Conservation (phyloP, 768 basidiomycete species). For the Phanerochaete sordida region DNA sequence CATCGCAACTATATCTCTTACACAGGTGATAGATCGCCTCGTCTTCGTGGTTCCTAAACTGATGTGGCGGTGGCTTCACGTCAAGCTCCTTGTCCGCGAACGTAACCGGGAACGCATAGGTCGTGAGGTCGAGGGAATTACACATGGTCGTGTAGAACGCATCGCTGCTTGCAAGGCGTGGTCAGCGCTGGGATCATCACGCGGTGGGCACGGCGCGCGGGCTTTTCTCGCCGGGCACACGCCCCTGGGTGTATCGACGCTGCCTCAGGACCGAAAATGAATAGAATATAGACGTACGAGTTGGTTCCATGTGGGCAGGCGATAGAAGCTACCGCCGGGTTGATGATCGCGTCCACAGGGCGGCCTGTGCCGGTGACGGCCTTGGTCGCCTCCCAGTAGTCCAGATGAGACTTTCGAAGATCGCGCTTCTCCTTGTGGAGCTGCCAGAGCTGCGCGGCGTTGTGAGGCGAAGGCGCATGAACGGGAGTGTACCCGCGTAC, state of each 20-base stretch:
- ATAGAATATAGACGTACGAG: constrained; percentile 25
- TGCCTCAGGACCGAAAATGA: background rate
- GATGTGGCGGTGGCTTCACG: constrained; percentile 27
- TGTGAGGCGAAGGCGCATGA: background rate
- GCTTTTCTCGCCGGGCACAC: background rate
- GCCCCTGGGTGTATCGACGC: background rate
- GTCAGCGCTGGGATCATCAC: background rate
- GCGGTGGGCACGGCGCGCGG: background rate
- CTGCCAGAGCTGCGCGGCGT: constrained; percentile 38
- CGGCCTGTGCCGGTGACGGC: constrained; percentile 41
- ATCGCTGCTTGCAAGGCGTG: constrained; percentile 22
- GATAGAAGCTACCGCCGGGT: constrained; percentile 38
- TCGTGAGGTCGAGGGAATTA: constrained; percentile 46
- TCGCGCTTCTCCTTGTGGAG: constrained; percentile 38
- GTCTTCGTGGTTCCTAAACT: constrained; percentile 42
- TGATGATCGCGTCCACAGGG: constrained; percentile 51
- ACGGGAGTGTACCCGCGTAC: constrained; percentile 8
- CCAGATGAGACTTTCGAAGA: constrained; percentile 42
- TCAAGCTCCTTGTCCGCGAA: constrained; percentile 41
- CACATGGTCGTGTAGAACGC: constrained; percentile 43
- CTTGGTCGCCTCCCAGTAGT: constrained; percentile 41
- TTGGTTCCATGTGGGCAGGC: constrained; percentile 44
- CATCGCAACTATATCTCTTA: constrained; percentile 24
- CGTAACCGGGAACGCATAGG: constrained; percentile 45
- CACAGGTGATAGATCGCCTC: constrained; percentile 42